Conservation (phyloP, 164 flowering plant species). For the Cinnamomum chago region DNA sequence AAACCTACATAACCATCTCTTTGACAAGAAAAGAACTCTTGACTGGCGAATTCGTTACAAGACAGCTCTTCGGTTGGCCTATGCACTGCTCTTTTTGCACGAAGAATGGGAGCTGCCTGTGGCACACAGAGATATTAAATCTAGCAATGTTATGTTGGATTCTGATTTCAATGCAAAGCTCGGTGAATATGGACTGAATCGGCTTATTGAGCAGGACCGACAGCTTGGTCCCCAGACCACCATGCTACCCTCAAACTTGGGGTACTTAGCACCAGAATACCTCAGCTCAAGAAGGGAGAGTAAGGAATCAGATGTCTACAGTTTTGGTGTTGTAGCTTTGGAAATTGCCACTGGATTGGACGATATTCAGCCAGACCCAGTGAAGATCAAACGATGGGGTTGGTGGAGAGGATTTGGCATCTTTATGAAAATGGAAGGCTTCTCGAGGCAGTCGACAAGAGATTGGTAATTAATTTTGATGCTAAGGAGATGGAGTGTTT, state of each 20-base stretch:
- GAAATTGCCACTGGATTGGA: conserved; percentile 48
- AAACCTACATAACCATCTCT: conserved; percentile 40
- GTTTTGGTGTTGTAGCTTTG: conserved; percentile 42
- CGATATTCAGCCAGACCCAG: conserved; percentile 21
- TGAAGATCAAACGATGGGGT: conserved; percentile 10
- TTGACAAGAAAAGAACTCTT: conserved; percentile 21
- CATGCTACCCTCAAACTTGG: conserved; percentile 44
- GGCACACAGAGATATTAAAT: conserved; percentile 46
- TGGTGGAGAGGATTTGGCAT: conserved; percentile 43
- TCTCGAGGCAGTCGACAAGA: conserved; percentile 16
- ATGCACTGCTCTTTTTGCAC: conserved; percentile 27
- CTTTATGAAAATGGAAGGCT: conserved; percentile 28
- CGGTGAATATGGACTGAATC: conserved; percentile 6
- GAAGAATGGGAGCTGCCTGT: conserved; percentile 47
- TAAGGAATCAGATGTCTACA: conserved; percentile 47
- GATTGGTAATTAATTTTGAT: conserved; percentile 23
- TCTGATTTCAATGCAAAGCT: conserved; percentile 14
- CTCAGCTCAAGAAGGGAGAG: conserved; percentile 32
- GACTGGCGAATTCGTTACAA: conserved; percentile 3
- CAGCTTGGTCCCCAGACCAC: conserved; percentile 15
- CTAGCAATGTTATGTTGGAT: conserved; percentile 52
- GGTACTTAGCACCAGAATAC: conserved; percentile 53
- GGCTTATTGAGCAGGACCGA: conserved; percentile 4
- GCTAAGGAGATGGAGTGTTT: conserved; percentile 17
- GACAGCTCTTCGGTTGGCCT: conserved; percentile 3